These are phyloP conservation scores for Lepidium campestre DNA, from an alignment of 441 rosid genomes.

Conservation along the genomic window DNA sequence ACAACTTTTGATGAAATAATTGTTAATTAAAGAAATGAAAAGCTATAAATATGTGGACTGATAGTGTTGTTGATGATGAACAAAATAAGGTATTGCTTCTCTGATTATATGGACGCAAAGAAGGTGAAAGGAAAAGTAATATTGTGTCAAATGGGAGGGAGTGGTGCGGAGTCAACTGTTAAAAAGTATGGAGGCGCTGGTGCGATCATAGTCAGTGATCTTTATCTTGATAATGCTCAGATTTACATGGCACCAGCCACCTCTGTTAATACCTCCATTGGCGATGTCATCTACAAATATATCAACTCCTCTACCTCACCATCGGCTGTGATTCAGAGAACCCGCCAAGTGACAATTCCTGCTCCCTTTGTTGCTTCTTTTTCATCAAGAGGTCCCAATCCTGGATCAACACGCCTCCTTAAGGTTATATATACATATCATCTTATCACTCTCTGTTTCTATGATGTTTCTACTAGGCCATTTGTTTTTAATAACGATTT, in stretches of 20 bases:
- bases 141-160: conserved; percentile 38
- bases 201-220: conserved; percentile 37
- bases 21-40: too few relatives aligned
- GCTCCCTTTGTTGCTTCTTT: conserved; percentile 63
- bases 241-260: conserved; percentile 79
- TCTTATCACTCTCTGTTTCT: neutral
- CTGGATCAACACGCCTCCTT: conserved; percentile 47
- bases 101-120: conserved; percentile 46
- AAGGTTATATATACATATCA: conserved; percentile 36
- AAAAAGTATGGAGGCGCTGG: conserved; percentile 66
- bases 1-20: too few relatives aligned
- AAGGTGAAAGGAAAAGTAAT: conserved; percentile 76
- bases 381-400: conserved; percentile 68
- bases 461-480: too few relatives aligned
- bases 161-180: conserved; percentile 63
- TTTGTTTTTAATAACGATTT: too few relatives aligned
- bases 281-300: conserved; percentile 40
- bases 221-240: conserved; percentile 60
- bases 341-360: conserved; percentile 40
- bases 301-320: conserved; percentile 52
- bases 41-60: too few relatives aligned
- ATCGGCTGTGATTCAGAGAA: conserved; percentile 56
- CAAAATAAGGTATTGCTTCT: conserved; percentile 48
- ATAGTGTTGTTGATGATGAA: neutral
- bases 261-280: conserved; percentile 47